phyloP scores from a whole-genome alignment of 2,329 filamentous ascomycete species.

The Boeremia exigua region DNA sequence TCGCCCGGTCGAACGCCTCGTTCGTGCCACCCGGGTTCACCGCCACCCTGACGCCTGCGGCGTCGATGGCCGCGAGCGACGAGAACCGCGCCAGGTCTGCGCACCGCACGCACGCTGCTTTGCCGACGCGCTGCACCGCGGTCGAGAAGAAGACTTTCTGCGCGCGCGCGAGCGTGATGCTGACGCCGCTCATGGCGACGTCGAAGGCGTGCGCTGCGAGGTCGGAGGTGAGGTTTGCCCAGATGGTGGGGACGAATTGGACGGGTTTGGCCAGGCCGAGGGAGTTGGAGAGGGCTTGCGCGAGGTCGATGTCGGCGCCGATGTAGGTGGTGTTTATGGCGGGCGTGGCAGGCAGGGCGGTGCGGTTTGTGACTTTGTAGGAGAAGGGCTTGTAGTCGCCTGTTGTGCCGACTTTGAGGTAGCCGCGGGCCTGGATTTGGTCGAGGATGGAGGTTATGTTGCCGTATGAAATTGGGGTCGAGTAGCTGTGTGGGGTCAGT shows the following conservation, averaged over 20 bases:
- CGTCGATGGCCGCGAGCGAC: conserved; percentile 19
- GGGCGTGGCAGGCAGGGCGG: conserved; percentile 14
- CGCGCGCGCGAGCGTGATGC: conserved; percentile 17
- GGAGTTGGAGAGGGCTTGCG: conserved; percentile 17
- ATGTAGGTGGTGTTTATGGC: conserved; percentile 20
- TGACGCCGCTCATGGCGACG: conserved; percentile 22
- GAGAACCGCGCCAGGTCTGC: conserved; percentile 8
- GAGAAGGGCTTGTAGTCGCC: conserved; percentile 25
- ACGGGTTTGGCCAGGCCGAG: conserved; percentile 13
- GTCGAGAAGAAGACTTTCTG: conserved; percentile 18
- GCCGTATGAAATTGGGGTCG: not conserved
- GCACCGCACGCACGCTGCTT: conserved; percentile 21
- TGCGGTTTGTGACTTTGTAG: conserved; percentile 19
- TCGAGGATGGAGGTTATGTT: conserved; percentile 18
- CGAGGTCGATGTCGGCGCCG: conserved; percentile 21
- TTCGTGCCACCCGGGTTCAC: conserved; percentile 22
- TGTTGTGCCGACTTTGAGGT: conserved; percentile 24
- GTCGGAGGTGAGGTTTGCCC: conserved; percentile 17
- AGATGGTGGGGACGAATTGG: conserved; percentile 20
- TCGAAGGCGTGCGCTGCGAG: conserved; percentile 15
- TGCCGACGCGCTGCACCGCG: conserved; percentile 14
- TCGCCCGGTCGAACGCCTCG: conserved; percentile 22
- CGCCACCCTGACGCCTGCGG: conserved; percentile 16
- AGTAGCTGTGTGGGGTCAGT: not conserved
- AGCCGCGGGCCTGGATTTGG: conserved; percentile 17